Conservation (phyloP, 495 filamentous ascomycete species). For the Trichoderma gamsii region DNA sequence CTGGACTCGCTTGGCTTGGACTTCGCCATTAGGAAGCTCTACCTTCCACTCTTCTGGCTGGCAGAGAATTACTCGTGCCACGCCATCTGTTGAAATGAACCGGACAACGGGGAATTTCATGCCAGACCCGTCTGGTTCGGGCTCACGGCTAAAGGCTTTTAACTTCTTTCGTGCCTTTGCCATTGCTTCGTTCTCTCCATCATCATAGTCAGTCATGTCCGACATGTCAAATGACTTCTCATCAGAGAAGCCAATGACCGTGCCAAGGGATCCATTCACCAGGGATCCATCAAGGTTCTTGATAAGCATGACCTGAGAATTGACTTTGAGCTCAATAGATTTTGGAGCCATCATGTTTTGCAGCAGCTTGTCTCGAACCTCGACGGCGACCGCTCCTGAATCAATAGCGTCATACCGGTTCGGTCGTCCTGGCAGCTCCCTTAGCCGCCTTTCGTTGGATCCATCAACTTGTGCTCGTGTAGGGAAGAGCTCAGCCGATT, state of each 20-base stretch:
- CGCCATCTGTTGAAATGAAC: conserved; percentile 74
- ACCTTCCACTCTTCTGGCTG: conserved; percentile 90
- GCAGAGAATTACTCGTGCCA: conserved; percentile 69
- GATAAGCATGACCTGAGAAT: conserved; percentile 97
- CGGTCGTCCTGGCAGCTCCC: conserved; percentile 57
- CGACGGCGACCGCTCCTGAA: conserved; percentile 63
- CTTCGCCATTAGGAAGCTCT: conserved; percentile 89
- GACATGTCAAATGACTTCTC: conserved; percentile 68
- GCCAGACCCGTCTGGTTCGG: conserved; percentile 19
- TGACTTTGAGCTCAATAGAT: conserved; percentile 73
- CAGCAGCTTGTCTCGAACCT: conserved; percentile 68
- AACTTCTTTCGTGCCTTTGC: conserved; percentile 37
- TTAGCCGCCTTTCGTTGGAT: conserved; percentile 72
- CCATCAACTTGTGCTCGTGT: conserved; percentile 84
- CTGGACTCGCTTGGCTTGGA: conserved; percentile 76
- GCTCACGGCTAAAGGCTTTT: conserved; percentile 32
- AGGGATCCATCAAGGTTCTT: conserved; percentile 94
- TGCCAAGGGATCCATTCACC: conserved; percentile 90
- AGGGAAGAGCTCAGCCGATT: conserved; percentile 92
- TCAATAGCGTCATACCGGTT: conserved; percentile 67
- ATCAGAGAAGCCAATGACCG: conserved; percentile 79
- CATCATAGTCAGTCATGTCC: conserved; percentile 47
- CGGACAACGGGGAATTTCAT: conserved; percentile 72
- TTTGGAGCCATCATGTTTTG: conserved; percentile 88
- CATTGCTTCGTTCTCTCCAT: conserved; percentile 35